Evolutionary conservation across 441 rosid genomes (phyloP).

Genomic region (Gossypium schwendimanii): DNA sequence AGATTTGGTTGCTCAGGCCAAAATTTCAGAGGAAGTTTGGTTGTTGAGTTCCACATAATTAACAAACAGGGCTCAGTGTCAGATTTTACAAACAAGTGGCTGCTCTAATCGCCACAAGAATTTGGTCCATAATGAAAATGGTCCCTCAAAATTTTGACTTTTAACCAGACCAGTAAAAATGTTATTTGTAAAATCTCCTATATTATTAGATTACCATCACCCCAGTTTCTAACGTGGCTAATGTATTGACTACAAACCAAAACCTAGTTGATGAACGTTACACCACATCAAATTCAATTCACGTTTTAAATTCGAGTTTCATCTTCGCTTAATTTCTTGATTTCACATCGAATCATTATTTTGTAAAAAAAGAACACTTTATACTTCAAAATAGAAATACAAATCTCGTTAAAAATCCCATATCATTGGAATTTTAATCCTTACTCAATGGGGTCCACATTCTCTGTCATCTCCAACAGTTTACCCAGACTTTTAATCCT

Average conservation of each 20-base stretch:
- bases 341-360: too few species aligned
- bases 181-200: background rate
- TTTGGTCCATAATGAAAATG: background rate
- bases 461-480: background rate
- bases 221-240: too few species aligned
- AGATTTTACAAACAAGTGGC: background rate
- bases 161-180: background rate
- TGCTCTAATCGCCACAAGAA: background rate
- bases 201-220: background rate
- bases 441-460: background rate
- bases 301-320: too few species aligned
- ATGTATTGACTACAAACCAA: too few species aligned
- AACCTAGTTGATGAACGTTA: too few species aligned
- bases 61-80: background rate
- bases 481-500: background rate
- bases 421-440: too few species aligned
- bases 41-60: background rate
- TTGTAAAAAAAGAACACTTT: too few species aligned
- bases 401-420: too few species aligned
- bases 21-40: background rate
- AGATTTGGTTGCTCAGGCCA: background rate
- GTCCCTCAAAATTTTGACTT: background rate
- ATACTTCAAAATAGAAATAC: too few species aligned
- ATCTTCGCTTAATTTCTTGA: too few species aligned
- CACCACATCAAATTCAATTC: too few species aligned